Conservation (phyloP, 1,139 yeast species). For the Hanseniaspora uvarum region DNA sequence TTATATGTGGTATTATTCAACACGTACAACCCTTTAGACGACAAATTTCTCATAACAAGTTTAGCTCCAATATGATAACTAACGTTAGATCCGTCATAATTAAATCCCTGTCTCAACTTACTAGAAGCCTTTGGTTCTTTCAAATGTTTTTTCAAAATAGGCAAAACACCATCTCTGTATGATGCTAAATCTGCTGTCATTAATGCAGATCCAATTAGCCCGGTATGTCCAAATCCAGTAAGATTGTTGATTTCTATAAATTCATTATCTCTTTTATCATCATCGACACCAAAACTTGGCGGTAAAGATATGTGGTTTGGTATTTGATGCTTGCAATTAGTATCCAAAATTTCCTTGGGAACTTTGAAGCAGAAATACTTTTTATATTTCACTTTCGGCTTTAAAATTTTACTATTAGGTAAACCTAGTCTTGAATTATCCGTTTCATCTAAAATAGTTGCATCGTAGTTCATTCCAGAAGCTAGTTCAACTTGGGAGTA, state of each 20-base stretch:
- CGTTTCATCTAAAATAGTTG: slow-evolving; percentile 35
- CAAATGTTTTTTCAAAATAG: slow-evolving; percentile 2
- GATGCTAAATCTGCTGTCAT: slow-evolving; percentile 32
- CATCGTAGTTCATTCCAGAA: slow-evolving; percentile 43
- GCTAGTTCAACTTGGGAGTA: slow-evolving; percentile 33
- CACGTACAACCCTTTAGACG: slow-evolving; percentile 20
- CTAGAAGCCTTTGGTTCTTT: slow-evolving; percentile 1
- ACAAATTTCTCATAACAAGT: slow-evolving; percentile 21
- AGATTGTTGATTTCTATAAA: slow-evolving; percentile 28
- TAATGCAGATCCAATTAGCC: slow-evolving; percentile 34
- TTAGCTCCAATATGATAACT: slow-evolving; percentile 31
- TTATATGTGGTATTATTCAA: slow-evolving; percentile 29
- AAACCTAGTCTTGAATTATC: slow-evolving; percentile 48
- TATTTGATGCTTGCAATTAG: slow-evolving; percentile 45
- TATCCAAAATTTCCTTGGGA: slow-evolving; percentile 49
- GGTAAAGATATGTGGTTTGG: slow-evolving; percentile 50
- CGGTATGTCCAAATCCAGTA: slow-evolving; percentile 37
- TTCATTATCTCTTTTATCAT: slow-evolving; percentile 30
- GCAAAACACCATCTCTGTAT: slow-evolving; percentile 19
- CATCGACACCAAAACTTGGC: slow-evolving; percentile 55
- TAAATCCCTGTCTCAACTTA: slow-evolving; percentile 8
- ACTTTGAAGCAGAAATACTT: slow-evolving; percentile 56
- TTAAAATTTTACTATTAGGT: slow-evolving; percentile 41
- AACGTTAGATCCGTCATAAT: slow-evolving; percentile 21
- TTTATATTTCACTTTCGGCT: slow-evolving; percentile 46